Evolutionary conservation across 352 stramenopile species (phyloP).

Genomic region (Phytopythium litorale): DNA sequence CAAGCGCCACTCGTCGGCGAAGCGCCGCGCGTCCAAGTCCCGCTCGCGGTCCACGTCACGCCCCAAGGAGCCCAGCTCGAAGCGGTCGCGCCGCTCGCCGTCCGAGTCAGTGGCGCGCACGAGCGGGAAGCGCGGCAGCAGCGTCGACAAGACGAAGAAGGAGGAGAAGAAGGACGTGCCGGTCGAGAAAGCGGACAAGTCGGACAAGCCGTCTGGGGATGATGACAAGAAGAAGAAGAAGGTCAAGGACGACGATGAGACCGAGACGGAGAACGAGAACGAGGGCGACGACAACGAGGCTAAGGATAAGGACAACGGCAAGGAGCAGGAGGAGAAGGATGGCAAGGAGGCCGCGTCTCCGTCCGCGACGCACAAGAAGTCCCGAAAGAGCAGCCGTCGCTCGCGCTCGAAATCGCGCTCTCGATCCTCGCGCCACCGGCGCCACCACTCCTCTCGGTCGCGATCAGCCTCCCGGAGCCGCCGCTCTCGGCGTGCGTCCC

Average conservation of each 20-base stretch:
- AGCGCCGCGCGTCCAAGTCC: constrained; percentile 17
- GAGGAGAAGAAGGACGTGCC: constrained; percentile 4
- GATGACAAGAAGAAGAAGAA: constrained; percentile 11
- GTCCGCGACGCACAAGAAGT: constrained; percentile 7
- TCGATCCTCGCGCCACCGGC: constrained; percentile 45
- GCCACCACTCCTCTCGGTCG: constrained; percentile 53
- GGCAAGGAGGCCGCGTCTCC: constrained; percentile 13
- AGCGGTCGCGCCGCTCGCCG: constrained; percentile 21
- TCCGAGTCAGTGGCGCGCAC: constrained; percentile 19
- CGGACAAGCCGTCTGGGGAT: not conserved
- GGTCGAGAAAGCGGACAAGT: not conserved
- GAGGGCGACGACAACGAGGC: constrained; percentile 15
- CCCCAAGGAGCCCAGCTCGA: constrained; percentile 12
- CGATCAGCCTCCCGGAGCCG: constrained; percentile 41
- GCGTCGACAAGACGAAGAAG: constrained; percentile 9
- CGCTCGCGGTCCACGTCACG: constrained; percentile 27
- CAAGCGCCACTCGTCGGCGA: constrained; percentile 7
- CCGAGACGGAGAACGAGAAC: constrained; percentile 10
- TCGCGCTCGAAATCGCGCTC: constrained; percentile 55
- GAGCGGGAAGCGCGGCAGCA: constrained; percentile 9
- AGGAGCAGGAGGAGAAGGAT: constrained; percentile 11
- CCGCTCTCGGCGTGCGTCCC: constrained; percentile 20
- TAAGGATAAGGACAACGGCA: constrained; percentile 5
- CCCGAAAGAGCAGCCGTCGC: constrained; percentile 47
- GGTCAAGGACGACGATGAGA: constrained; percentile 3